phyloP scores from a whole-genome alignment of 352 stramenopile genomes.

The Phytophthora vignae region DNA sequence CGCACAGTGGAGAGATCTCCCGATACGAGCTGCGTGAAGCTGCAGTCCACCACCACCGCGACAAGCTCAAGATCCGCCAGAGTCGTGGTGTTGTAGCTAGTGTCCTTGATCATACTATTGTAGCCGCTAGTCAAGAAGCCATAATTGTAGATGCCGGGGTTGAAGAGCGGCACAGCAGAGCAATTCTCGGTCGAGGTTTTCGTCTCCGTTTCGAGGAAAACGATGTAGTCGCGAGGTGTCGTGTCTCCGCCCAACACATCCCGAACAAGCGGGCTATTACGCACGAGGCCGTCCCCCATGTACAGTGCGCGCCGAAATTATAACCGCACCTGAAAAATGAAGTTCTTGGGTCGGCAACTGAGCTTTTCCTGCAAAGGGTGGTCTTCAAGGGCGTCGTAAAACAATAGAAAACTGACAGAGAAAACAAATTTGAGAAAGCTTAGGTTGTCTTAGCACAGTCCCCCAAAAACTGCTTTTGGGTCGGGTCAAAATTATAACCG shows the following conservation, averaged over 20 bases:
- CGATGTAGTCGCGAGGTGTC: constrained; percentile 21
- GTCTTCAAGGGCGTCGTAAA: no score
- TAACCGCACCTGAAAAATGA: no score
- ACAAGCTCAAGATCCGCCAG: constrained; percentile 38
- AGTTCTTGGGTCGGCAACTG: no score
- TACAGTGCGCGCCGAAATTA: no score
- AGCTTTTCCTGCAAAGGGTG: no score
- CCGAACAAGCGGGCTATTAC: constrained; percentile 33
- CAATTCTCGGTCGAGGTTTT: constrained; percentile 26
- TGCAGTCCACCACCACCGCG: constrained; percentile 42
- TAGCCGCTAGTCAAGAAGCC: constrained; percentile 38
- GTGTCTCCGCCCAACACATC: constrained; percentile 24
- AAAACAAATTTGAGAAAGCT: no score
- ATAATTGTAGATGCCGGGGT: constrained; percentile 32
- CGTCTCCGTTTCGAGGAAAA: constrained; percentile 35
- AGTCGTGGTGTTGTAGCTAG: constrained; percentile 42
- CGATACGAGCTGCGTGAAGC: constrained; percentile 15
- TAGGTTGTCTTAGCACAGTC: no score
- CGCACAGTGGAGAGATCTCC: background rate
- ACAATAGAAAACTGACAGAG: no score
- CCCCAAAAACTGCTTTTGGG: no score
- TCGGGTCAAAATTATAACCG: no score
- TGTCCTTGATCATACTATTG: constrained; percentile 12
- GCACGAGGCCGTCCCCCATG: constrained; percentile 31
- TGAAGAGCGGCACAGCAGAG: background rate